Evolutionary conservation across 495 filamentous ascomycete genomes (phyloP).

Genomic region (Podospora bellae-mahoneyi): DNA sequence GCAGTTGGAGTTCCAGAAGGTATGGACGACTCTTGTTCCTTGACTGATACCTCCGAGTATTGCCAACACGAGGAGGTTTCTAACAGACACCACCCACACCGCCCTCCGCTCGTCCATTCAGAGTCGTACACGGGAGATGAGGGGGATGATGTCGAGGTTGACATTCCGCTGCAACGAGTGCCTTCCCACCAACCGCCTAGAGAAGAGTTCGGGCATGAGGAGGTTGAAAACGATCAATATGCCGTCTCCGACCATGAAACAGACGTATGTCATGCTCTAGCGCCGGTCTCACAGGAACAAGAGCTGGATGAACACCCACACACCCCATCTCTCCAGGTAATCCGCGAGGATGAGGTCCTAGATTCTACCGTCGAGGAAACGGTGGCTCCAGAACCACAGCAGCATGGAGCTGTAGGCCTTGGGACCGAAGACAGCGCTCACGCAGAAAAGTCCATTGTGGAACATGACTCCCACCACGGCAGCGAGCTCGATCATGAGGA

Average conservation of each 20-base stretch:
- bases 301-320: not conserved
- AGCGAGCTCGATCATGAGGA: not conserved
- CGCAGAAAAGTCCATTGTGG: not conserved
- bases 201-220: not conserved
- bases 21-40: constrained; percentile 6
- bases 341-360: not conserved
- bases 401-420: not conserved
- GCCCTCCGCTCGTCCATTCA: not conserved
- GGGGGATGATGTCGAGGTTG: not conserved
- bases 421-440: not conserved
- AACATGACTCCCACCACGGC: not conserved
- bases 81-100: not conserved
- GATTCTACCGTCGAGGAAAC: not conserved
- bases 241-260: too few relatives aligned
- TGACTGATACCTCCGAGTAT: not conserved
- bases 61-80: not conserved
- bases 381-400: not conserved
- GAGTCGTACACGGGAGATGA: not conserved
- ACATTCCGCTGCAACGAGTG: constrained; percentile 1
- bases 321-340: not conserved
- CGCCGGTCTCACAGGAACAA: not conserved
- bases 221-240: not conserved
- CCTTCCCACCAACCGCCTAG: not conserved
- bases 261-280: too few relatives aligned
- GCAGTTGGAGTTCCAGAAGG: not conserved